Base-by-base conservation (phyloP, 176 grass and related monocot species). In the Ensete glaucum region DNA sequence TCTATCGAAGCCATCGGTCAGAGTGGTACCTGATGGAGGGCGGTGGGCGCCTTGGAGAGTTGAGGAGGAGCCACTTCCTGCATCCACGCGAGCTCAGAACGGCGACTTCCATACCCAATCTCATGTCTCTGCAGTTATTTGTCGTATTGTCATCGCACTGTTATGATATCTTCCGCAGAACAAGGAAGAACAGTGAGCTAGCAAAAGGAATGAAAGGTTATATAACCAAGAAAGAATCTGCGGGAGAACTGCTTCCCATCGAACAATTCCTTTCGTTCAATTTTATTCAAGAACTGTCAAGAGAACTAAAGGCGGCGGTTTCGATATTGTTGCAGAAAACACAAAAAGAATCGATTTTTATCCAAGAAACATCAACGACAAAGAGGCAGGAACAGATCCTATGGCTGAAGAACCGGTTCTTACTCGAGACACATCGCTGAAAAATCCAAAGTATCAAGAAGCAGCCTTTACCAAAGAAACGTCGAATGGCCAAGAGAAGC, bases 11-110 rank as follows among this genome's bases (percentile, higher is more conserved):
- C 34, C 34, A 43, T 43, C 34, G 34, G 34, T 3, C 34, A 4
- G 34, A 43, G 15, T 74, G 69, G 58, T 75, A 98, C 95, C 90
- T 93, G 90, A 16, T 81, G 76, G 23, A 82, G 78, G 62, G 50
- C 71, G 78, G 79, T 76, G 74, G 81, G 49, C 53, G 72, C 24
- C 75, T 67, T 83, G 15, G 94, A 87, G 69, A 82, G 84, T 67
- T 89, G 88, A 75, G 88, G 95, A 82, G 86, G 89, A 17, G 83
- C 79, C 24, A 84, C 54, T 83, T 98, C 95, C 80, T 79, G 86
- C 76, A 80, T 86, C 95, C 90, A 98, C 14, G 60, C 77, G 67
- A 98, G 80, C 84, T 98, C 90, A 76, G 79, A 75, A 34, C 63
- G 11, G 56, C 52, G 49, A 14, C 50, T 62, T 25, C 11, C 19